Percentiles rank a stretch among this genome's conserved stretches.
These are phyloP conservation scores for Neurospora crassa DNA, from an alignment of 2,329 filamentous ascomycete species.

Conservation along the genomic window DNA sequence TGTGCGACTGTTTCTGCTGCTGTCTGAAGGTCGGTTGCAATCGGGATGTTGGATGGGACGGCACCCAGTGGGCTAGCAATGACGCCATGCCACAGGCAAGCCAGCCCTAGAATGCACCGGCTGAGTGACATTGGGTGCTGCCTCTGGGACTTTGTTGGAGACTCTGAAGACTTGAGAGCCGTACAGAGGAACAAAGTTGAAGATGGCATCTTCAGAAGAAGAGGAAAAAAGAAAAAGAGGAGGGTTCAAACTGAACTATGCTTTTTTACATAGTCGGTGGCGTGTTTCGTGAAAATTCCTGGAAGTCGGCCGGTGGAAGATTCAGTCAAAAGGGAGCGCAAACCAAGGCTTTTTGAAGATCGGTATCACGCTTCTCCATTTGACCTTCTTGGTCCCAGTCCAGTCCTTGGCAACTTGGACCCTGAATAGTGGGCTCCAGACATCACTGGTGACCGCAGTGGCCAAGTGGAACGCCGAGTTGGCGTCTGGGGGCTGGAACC, in stretches of 20 bases:
- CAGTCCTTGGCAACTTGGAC: not conserved
- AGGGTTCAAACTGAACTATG: slow-evolving; percentile 2
- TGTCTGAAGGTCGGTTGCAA: slow-evolving; percentile 2
- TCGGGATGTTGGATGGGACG: slow-evolving; percentile 3
- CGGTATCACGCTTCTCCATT: not conserved
- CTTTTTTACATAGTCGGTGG: slow-evolving; percentile 6
- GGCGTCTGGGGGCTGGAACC: not conserved
- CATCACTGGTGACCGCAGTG: not conserved
- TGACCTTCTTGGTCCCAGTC: not conserved
- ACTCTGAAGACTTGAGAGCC: not conserved
- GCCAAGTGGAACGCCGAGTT: not conserved
- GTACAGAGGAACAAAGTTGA: not conserved
- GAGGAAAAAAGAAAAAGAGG: not conserved
- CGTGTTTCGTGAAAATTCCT: not conserved
- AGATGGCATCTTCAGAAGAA: not conserved
- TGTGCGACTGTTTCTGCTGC: slow-evolving; percentile 9
- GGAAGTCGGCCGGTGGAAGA: not conserved
- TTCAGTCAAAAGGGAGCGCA: not conserved
- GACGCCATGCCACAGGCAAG: slow-evolving; percentile 23
- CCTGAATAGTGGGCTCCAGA: not conserved
- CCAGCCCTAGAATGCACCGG: slow-evolving; percentile 15
- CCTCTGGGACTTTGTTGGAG: not conserved
- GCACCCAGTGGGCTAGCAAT: slow-evolving; percentile 18
- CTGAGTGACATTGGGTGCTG: slow-evolving; percentile 13
- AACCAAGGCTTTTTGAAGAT: not conserved